Base-by-base conservation (phyloP, 1,139 yeast species). In the Taphrina betulina region DNA sequence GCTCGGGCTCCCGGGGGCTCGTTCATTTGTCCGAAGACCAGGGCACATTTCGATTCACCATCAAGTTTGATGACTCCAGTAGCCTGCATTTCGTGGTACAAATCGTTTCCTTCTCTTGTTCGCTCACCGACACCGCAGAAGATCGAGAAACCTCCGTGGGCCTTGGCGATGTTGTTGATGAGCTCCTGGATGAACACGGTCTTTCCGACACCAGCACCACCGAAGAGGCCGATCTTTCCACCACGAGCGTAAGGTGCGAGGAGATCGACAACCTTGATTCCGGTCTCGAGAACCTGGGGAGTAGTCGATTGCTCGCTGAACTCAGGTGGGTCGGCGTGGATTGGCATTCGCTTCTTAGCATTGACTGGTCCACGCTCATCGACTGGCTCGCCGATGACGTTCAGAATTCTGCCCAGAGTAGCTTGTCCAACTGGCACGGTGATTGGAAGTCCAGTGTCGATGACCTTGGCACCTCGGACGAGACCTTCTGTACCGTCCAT, bases 151-250 rank as follows among this genome's bases (percentile, higher is more conserved):
- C 98, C 98, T 88, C 98, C 98, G 76, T 92, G 98, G 71, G 98
- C 98, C 83, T 90, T 92, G 76, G 98, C 98, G 73, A 92, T 92
- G 83, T 92, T 92, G 89, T 92, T 90, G 78, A 92, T 92, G 81
- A 92, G 84, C 80, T 92, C 98, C 82, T 92, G 98, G 78, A 92
- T 92, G 79, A 92, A 92, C 65, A 92, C 98, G 76, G 98, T 92
- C 80, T 92, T 92, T 80, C 98, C 98, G 88, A 92, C 98, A 90
- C 98, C 98, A 77, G 98, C 98, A 90, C 98, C 98, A 82, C 98
- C 98, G 86, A 92, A 92, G 74, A 92, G 84, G 83, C 98, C 98
- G 87, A 92, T 92, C 85, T 92, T 92, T 87, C 98, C 98, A 86
- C 98, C 98, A 86, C 96, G 90, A 74, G 98, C 98, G 81, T 92